phyloP scores from a whole-genome alignment of 108 stramenopile species.

The Stephanodiscus minutulus region DNA sequence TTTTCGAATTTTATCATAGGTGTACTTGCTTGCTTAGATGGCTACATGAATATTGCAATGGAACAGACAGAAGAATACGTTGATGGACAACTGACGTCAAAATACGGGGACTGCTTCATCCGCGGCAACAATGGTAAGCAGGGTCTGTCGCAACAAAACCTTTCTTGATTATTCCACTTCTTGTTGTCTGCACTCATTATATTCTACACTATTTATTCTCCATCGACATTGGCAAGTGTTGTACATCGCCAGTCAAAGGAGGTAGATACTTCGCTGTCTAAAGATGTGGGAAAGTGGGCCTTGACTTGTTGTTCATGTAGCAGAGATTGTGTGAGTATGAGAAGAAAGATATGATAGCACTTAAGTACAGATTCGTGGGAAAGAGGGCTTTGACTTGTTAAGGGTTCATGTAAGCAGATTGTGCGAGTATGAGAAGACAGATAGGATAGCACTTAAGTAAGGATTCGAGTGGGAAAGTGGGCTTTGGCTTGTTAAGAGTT shows the following conservation, averaged over 20 bases:
- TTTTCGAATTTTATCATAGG: constrained; percentile 42
- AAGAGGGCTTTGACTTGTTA: background rate
- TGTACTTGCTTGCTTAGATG: constrained; percentile 98
- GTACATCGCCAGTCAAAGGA: constrained; percentile 74
- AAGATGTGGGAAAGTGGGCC: background rate
- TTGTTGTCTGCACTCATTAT: constrained; percentile 2
- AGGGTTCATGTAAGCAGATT: background rate
- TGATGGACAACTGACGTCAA: constrained; percentile 96
- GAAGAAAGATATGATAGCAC: background rate
- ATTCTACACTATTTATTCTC: background rate
- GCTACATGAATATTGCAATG: constrained; percentile 99
- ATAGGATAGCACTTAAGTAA: background rate
- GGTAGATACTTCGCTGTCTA: constrained; percentile 23
- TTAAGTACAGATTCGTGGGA: no score
- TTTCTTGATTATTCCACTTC: background rate
- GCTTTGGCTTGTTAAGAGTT: background rate
- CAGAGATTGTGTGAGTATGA: no score
- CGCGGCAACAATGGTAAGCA: constrained; percentile 96
- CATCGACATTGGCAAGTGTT: constrained; percentile 38
- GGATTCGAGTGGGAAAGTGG: no score
- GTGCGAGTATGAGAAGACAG: background rate
- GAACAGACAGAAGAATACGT: constrained; percentile 99
- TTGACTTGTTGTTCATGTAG: no score
- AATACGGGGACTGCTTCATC: constrained; percentile 99
- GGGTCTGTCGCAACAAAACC: background rate